phyloP scores from a whole-genome alignment of 169 alveolate genomes.

The Plasmodium coatneyi region DNA sequence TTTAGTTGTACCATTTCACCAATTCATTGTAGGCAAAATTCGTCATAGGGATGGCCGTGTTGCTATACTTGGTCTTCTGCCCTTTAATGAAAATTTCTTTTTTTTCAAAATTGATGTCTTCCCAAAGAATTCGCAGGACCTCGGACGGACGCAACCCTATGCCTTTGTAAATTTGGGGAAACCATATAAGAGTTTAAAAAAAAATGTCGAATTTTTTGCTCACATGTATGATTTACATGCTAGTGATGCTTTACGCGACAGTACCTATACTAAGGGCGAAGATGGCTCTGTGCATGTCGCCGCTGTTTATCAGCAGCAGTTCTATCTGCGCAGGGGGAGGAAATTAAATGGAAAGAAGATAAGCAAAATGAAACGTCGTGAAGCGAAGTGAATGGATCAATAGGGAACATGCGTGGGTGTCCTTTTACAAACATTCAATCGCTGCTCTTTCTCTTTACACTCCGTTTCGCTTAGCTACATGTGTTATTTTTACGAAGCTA shows the following conservation, averaged over 20 bases:
- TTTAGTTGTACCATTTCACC: constrained; percentile 71
- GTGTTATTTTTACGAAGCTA: background rate
- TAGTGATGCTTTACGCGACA: background rate
- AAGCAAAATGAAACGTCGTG: constrained; percentile 64
- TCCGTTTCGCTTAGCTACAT: background rate
- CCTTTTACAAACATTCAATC: background rate
- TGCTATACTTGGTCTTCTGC: constrained; percentile 79
- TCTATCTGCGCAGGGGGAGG: constrained; percentile 58
- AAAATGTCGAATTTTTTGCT: background rate
- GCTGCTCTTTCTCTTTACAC: background rate
- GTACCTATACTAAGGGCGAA: constrained; percentile 79
- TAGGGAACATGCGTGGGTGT: background rate
- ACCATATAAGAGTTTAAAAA: background rate
- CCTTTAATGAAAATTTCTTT: constrained; percentile 78
- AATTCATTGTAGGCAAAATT: constrained; percentile 78
- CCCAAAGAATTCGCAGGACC: constrained; percentile 79
- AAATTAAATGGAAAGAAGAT: constrained; percentile 43
- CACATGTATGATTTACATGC: background rate
- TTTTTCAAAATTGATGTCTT: constrained; percentile 78
- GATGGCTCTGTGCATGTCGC: constrained; percentile 79
- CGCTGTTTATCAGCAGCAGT: constrained; percentile 71
- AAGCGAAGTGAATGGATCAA: background rate
- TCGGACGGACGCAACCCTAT: constrained; percentile 83
- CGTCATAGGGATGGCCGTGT: constrained; percentile 79
- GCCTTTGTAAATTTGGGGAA: constrained; percentile 44